Base-by-base conservation (phyloP, 371 early-diverging fungal genomes). In the Nematocida ironsii region DNA sequence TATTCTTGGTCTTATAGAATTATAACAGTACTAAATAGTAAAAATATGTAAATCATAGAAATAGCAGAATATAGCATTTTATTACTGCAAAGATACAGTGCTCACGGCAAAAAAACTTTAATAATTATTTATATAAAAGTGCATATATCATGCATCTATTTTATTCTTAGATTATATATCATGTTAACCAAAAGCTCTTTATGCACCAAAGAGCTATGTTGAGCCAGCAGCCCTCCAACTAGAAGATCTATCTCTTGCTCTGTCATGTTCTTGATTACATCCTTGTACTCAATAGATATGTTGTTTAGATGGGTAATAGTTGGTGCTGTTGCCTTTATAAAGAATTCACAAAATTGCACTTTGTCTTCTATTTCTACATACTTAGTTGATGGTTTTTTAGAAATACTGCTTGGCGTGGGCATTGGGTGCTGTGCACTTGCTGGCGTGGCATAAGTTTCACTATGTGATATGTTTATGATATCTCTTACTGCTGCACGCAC, bases 241-340 rank as follows among this genome's bases (percentile, higher is more conserved):
- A 78, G 60, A 18, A 16, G 18, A 23, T 6, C 25, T 6, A 42
- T 23, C 25, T 73, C 73, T 20, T 60, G 20, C 44, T 33, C 44
- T 23, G 71, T 23, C 56, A 78, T 48, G 45, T 3, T 54, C 39
- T 70, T 25, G 42, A 78, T 75, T 39, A 70, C 56, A 52, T 69
- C 40, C 71, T 45, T 56, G 44, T 78, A 70, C 61, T 78, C 80
- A 27, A 47, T 4, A 16, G 67, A 42, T 16, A n/a, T 16, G 71
- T 78, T 78, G 56, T 78, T 78, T 5, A 78, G 27, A 69, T 78
- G 80, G 5, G 80, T 78, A 45, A 70, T 55, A 25, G 60, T 75
- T 0, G 58, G 70, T 25, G 27, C 57, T 5, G 71, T 69, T 1
- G 4, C 5, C 6, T 44, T 42, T 33, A 71, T 44, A 54, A 70